Evolutionary conservation across 2,329 filamentous ascomycete genomes (phyloP).

Genomic region (Ophiostoma australiae): DNA sequence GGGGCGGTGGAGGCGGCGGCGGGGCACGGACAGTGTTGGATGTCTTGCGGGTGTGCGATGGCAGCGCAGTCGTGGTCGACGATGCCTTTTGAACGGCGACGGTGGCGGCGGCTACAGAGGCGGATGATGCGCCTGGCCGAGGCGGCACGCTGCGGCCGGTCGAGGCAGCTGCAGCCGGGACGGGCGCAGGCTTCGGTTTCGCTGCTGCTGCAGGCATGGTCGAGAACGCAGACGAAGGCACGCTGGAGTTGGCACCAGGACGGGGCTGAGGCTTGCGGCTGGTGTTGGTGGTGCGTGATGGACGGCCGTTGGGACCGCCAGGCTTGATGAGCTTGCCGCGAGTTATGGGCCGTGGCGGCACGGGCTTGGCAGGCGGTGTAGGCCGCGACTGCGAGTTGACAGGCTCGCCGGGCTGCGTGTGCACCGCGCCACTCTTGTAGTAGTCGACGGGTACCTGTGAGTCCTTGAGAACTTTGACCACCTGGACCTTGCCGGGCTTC

Average conservation of each 20-base stretch:
- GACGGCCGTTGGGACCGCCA: slow-evolving; percentile 76
- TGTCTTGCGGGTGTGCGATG: slow-evolving; percentile 52
- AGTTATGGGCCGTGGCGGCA: slow-evolving; percentile 85
- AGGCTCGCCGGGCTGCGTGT: slow-evolving; percentile 78
- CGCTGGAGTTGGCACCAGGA: slow-evolving; percentile 7
- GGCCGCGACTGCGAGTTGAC: slow-evolving; percentile 76
- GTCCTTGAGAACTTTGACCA: slow-evolving; percentile 88
- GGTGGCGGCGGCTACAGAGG: slow-evolving; percentile 28
- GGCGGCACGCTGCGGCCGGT: slow-evolving; percentile 6
- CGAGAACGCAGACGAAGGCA: slow-evolving; percentile 37
- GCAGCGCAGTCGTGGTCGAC: slow-evolving; percentile 50
- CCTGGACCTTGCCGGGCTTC: slow-evolving; percentile 87
- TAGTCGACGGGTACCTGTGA: slow-evolving; percentile 69
- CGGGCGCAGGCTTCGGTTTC: not conserved
- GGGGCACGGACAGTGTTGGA: slow-evolving; percentile 51
- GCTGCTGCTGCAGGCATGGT: slow-evolving; percentile 35
- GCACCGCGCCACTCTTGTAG: slow-evolving; percentile 91
- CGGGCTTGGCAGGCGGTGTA: slow-evolving; percentile 79
- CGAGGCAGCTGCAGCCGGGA: not conserved
- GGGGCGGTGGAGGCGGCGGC: slow-evolving; percentile 64
- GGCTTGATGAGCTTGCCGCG: slow-evolving; percentile 88
- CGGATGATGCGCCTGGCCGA: slow-evolving; percentile 24
- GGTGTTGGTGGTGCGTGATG: slow-evolving; percentile 60
- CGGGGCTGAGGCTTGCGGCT: slow-evolving; percentile 17
- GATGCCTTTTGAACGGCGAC: slow-evolving; percentile 36